A percentile compares a stretch with the other conserved stretches of the same genome.
Conservation (phyloP, 345 rosid species). For the Citrus mangshanensis region DNA sequence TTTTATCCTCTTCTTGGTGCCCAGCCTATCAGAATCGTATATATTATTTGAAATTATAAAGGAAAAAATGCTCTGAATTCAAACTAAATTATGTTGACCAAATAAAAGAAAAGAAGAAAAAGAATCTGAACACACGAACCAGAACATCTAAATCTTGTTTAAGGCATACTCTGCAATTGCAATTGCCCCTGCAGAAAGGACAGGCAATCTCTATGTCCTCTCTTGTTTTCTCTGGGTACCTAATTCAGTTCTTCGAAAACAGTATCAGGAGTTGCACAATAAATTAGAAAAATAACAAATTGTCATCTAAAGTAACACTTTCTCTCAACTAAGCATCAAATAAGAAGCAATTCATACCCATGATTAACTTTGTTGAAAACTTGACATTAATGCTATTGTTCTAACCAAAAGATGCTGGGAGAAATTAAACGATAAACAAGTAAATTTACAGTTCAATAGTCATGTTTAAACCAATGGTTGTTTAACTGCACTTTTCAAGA, state of each 20-base stretch:
- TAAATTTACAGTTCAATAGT: neutral
- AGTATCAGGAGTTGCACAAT: slow-evolving; percentile 16
- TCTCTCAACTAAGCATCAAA: neutral
- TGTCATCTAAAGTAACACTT: neutral
- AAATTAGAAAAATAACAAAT: slow-evolving; percentile 3
- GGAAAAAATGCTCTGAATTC: neutral
- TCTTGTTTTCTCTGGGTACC: slow-evolving; percentile 48
- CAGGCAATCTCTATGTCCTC: slow-evolving; percentile 43
- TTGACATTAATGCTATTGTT: neutral
- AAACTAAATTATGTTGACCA: neutral
- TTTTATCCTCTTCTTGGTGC: slow-evolving; percentile 25
- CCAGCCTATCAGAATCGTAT: slow-evolving; percentile 26
- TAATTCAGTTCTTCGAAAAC: slow-evolving; percentile 21
- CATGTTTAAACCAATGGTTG: neutral
- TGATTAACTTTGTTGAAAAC: neutral
- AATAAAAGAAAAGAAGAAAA: neutral
- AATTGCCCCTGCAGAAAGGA: slow-evolving; percentile 50
- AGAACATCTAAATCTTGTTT: slow-evolving; percentile 27
- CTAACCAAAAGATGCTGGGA: neutral
- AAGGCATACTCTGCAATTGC: slow-evolving; percentile 57
- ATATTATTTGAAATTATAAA: slow-evolving; percentile 13
- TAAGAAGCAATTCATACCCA: neutral
- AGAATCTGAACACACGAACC: slow-evolving; percentile 25
- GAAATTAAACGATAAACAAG: neutral
- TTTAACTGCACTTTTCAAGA: neutral